These are phyloP conservation scores for Camellia sinensis DNA, from an alignment of 148 eudicot species.

Conservation along the genomic window DNA sequence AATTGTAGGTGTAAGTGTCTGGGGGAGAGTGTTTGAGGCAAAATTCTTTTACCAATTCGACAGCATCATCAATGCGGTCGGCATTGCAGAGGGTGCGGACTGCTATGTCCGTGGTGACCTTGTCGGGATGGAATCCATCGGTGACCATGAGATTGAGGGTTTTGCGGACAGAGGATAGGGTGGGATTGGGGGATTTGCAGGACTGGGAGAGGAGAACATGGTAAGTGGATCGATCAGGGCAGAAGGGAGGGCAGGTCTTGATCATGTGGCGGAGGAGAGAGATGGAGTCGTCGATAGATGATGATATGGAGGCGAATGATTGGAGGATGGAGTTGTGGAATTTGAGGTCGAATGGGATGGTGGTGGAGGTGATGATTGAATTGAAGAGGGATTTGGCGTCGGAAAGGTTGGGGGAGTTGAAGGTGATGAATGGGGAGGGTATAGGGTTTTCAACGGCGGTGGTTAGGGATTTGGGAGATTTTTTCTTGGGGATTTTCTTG, in stretches of 20 bases:
- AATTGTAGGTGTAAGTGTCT: conserved; percentile 62
- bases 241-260: conserved; percentile 46
- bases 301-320: conserved; percentile 51
- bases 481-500: conserved; percentile 7
- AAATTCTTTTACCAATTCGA: conserved; percentile 55
- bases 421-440: conserved; percentile 23
- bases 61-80: conserved; percentile 45
- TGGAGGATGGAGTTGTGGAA: conserved; percentile 56
- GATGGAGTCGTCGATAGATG: conserved; percentile 45
- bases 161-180: conserved; percentile 30
- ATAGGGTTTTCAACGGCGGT: conserved; percentile 16
- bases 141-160: conserved; percentile 49
- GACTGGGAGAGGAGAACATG: conserved; percentile 48
- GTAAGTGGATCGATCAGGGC: conserved; percentile 62
- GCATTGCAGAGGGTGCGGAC: conserved; percentile 52
- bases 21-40: conserved; percentile 42
- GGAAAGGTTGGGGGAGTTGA: conserved; percentile 45
- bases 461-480: conserved; percentile 18
- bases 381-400: conserved; percentile 53
- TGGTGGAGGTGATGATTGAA: conserved; percentile 33
- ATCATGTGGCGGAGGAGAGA: conserved; percentile 57
- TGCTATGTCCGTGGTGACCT: conserved; percentile 53
- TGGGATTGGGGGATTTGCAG: conserved; percentile 27
- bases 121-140: conserved; percentile 53
- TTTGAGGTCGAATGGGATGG: conserved; percentile 27